phyloP scores from a whole-genome alignment of 306 rosid species.

The Trifolium repens region DNA sequence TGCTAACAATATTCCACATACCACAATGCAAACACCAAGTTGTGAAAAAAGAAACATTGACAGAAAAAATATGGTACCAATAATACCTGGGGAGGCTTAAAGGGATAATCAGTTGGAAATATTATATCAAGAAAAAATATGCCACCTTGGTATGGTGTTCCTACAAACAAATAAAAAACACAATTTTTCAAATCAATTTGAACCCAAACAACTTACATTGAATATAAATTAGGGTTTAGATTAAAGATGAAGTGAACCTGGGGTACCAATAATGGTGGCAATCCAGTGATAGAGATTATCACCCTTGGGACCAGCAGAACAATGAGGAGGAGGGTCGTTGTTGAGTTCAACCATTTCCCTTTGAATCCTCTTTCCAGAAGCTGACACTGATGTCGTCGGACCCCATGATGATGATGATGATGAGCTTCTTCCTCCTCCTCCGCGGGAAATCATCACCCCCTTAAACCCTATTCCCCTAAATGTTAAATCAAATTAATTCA shows the following conservation, averaged over 20 bases:
- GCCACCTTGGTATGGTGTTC: conserved; percentile 89
- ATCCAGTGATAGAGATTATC: conserved; percentile 95
- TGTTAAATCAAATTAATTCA: background rate
- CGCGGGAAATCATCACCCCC: conserved; percentile 50
- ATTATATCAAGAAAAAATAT: conserved; percentile 81
- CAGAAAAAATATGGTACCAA: background rate
- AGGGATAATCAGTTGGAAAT: conserved; percentile 86
- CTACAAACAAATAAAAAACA: conserved; percentile 40
- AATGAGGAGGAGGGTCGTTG: conserved; percentile 76
- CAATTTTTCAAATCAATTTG: background rate
- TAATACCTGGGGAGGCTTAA: conserved; percentile 80
- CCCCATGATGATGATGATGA: conserved; percentile 73
- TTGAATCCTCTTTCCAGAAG: conserved; percentile 87
- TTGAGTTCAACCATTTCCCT: conserved; percentile 84
- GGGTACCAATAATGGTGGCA: conserved; percentile 82
- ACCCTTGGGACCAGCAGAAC: conserved; percentile 94
- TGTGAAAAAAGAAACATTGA: background rate
- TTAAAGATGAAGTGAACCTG: conserved; percentile 49
- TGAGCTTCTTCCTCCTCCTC: conserved; percentile 47
- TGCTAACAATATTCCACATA: background rate
- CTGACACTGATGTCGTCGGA: conserved; percentile 72
- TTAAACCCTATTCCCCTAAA: background rate
- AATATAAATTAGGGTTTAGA: background rate
- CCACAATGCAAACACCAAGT: background rate
- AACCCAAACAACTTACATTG: background rate